Percentiles rank a stretch among this genome's conserved stretches.
Evolutionary conservation across 2,329 filamentous ascomycete species (phyloP).

Genomic region (Reticulascus tulasneorum): DNA sequence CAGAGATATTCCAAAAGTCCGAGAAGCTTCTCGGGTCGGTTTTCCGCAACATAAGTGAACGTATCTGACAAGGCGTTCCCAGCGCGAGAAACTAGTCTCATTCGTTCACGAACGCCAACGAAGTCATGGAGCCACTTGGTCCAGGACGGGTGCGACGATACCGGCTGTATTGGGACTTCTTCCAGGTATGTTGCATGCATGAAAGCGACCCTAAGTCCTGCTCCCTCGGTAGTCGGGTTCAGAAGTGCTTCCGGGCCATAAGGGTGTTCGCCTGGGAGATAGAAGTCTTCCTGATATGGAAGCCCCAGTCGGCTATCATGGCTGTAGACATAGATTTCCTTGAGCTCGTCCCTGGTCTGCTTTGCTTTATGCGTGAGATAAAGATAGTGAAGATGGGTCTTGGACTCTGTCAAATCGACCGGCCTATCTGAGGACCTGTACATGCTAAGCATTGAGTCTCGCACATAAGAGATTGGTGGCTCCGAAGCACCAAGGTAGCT

Average conservation of each 20-base stretch:
- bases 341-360: neutral
- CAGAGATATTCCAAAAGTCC: conserved; percentile 3
- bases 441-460: conserved; percentile 1
- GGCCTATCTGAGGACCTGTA: no score
- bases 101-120: conserved; percentile 1
- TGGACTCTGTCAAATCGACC: neutral
- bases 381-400: conserved; percentile 8
- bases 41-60: neutral
- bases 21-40: conserved; percentile 1
- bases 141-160: conserved; percentile 4
- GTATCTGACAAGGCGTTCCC: neutral
- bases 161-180: neutral
- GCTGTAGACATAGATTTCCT: neutral
- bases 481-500: conserved; percentile 2
- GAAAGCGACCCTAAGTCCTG: conserved; percentile 2
- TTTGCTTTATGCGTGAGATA: conserved; percentile 3
- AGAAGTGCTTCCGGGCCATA: neutral
- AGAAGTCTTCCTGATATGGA: conserved; percentile 1
- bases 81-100: conserved; percentile 1
- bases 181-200: neutral
- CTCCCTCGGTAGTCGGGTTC: neutral
- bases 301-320: neutral
- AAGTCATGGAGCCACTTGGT: conserved; percentile 4
- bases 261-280: neutral
- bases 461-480: neutral